Conservation (phyloP, 2,329 filamentous ascomycete species). For the Davidsoniella australis region DNA sequence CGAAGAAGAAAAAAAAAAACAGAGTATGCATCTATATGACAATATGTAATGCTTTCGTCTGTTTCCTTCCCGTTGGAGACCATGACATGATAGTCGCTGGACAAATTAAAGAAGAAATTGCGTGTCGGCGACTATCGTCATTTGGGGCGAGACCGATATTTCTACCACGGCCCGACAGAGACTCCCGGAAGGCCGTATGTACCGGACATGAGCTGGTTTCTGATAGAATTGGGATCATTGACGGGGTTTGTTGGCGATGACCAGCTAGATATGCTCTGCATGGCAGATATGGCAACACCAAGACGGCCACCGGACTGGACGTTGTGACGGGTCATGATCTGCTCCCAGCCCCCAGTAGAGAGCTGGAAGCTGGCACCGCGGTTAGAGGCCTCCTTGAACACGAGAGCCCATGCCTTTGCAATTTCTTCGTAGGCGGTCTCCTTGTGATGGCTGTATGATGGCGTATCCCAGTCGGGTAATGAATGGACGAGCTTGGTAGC, state of each 20-base stretch:
- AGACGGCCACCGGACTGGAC: constrained; percentile 70
- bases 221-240: constrained; percentile 36
- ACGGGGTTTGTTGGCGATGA: constrained; percentile 13
- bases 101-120: neutral
- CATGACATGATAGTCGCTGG: neutral
- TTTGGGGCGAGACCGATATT: neutral
- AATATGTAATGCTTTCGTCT: neutral
- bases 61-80: too few relatives aligned
- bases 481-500: constrained; percentile 81
- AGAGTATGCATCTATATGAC: neutral
- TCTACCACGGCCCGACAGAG: constrained; percentile 43
- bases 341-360: constrained; percentile 84
- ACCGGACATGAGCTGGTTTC: constrained; percentile 44
- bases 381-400: constrained; percentile 82
- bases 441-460: constrained; percentile 80
- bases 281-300: constrained; percentile 59
- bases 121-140: neutral
- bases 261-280: constrained; percentile 63
- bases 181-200: constrained; percentile 39
- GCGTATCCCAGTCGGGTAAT: constrained; percentile 79
- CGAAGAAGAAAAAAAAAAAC: neutral
- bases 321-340: constrained; percentile 73
- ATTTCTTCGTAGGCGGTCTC: constrained; percentile 94
- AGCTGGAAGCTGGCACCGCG: constrained; percentile 77
- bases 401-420: constrained; percentile 78